Percentiles rank a stretch among this genome's conserved stretches.
Conservation (phyloP, 768 basidiomycete genomes). For the Boletus sp. region DNA sequence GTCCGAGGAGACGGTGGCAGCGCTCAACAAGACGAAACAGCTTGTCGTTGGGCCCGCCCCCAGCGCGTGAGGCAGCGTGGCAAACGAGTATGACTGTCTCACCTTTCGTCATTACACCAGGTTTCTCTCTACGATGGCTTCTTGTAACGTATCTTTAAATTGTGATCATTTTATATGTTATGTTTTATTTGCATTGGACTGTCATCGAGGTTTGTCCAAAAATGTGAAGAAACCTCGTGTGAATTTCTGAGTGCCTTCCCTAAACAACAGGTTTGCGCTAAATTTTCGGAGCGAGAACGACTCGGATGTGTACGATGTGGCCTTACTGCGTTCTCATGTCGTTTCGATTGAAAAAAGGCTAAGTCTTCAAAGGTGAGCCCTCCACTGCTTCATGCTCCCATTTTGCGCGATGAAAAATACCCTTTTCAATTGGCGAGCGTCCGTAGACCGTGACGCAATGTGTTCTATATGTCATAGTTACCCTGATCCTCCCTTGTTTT, state of each 20-base stretch:
- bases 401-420: slow-evolving; percentile 51
- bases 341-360: not conserved
- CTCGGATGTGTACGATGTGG: not conserved
- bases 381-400: too few species aligned
- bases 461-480: slow-evolving; percentile 83
- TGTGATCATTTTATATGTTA: too few species aligned
- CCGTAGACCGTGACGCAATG: slow-evolving; percentile 48
- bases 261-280: slow-evolving; percentile 1
- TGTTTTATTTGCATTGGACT: not conserved
- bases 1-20: slow-evolving; percentile 34
- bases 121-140: too few species aligned
- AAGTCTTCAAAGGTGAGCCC: slow-evolving; percentile 8
- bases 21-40: slow-evolving; percentile 39
- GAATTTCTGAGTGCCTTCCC: not conserved
- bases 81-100: too few species aligned
- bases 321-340: not conserved
- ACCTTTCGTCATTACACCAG: not conserved
- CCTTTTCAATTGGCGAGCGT: slow-evolving; percentile 44
- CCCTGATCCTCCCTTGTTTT: slow-evolving; percentile 61
- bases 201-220: not conserved
- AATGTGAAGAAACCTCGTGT: not conserved
- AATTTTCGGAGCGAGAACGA: not conserved
- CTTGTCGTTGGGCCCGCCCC: slow-evolving; percentile 31
- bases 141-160: not conserved
- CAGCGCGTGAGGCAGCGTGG: not conserved